Base-by-base conservation (phyloP, 2,329 filamentous ascomycete genomes). In the Aspergillus sp. region DNA sequence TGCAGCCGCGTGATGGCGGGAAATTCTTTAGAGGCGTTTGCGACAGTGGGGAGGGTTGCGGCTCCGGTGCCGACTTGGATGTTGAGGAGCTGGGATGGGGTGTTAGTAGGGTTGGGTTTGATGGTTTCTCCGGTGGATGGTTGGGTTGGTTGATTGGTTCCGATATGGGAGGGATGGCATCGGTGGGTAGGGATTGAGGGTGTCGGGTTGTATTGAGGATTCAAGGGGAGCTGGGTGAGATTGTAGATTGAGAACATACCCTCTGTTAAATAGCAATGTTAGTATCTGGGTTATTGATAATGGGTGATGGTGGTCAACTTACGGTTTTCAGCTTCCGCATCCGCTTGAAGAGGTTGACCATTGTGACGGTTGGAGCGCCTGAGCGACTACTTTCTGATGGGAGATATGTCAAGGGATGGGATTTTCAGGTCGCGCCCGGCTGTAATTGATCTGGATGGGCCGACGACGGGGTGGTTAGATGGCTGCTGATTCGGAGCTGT, bases 31-130 rank as follows among this genome's bases (percentile, higher is more conserved):
- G 70, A 65, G 50, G 71, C 66, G 53, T 67, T 67, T 53, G 67
- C 58, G 52, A 65, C 51, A 56, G 60, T 68, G 30, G 94, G 92
- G 23, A 99, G 83, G 66, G 91, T 81, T 19, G 91, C 89, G 47
- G 95, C 92, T 59, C 94, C 95, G 30, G 90, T 88, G 61, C 94
- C 95, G 74, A 90, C 83, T 73, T 89, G 87, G 77, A 98, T 82
- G 71, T 83, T 81, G 65, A 95, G 83, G 54, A 96, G 81, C 90
- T 95, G 74, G 47, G 15, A 27, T 23, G n/a, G 23, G 36, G 19
- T 27, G 53, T 55, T 21, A 55, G 53, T 25, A 42, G 27, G 39
- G n/a, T 19, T 10, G 17, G 15, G 27, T 5, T 44, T n/a, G 39
- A 23, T 44, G 32, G 10, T 19, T 32, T 8, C 25, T 27, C 25